Base-by-base conservation (phyloP, 495 filamentous ascomycete species). In the Mytilinidion resinicola region DNA sequence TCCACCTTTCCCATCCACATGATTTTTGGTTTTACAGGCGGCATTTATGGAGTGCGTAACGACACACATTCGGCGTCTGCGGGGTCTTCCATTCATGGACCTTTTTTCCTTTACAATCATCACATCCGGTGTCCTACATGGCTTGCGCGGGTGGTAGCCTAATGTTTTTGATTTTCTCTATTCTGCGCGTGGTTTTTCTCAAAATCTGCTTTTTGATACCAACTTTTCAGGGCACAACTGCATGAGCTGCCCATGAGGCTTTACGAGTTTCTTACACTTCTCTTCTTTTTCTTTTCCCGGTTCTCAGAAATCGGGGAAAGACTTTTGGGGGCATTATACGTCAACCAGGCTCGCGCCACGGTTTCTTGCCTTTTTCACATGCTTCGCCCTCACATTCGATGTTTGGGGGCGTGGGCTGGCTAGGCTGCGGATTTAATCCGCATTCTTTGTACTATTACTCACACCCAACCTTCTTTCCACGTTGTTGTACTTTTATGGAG, bases 381-480 rank as follows among this genome's bases (percentile, higher is more conserved):
- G 51, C 51, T 51, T 53, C 30, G 34, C 25, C 10, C 20, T 38
- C 46, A 38, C 33, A 10, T 38, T 38, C 1, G 15, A 19, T 19
- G 34, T 37, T 53, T 33, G 51, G 51, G 37, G 19, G 50, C 14
- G n/a, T 44, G 60, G 63, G 51, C 55, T 36, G 11, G 56, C 57
- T 51, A 49, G 52, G 15, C 30, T 21, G 51, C 19, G 34, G 35
- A 49, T 34, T 14, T 51, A 34, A 54, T 51, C 56, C 59, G 46
- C 53, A 43, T 57, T 50, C 56, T 61, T 55, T 66, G 63, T 66
- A 66, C 63, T 60, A 66, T 66, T 66, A 66, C 50, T 58, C 60
- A 55, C 59, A 52, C 17, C 17, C 2, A n/a, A 1, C 14, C 8
- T 43, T 43, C 4, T 19, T n/a, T 14, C 17, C 41, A n/a, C 17